Conservation (phyloP, 345 rosid species). For the Bruguiera parviflora region DNA sequence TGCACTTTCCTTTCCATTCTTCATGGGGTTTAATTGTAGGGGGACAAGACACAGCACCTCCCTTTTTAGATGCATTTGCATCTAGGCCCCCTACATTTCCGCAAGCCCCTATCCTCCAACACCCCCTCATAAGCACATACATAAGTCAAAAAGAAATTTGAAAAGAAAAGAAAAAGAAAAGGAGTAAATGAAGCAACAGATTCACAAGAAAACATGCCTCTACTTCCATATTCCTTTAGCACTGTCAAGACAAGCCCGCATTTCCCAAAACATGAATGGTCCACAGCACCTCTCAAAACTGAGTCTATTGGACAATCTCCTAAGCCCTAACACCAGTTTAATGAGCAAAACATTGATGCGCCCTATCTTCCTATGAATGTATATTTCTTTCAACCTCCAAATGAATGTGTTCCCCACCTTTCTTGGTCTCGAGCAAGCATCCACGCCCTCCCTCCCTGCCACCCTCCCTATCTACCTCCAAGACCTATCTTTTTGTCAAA, state of each 20-base stretch:
- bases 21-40: slow-evolving; percentile 31
- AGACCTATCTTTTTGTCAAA: slow-evolving; percentile 24
- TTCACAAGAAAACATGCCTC: slow-evolving; percentile 7
- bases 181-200: not conserved
- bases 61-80: slow-evolving; percentile 36
- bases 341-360: slow-evolving; percentile 41
- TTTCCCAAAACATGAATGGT: slow-evolving; percentile 30
- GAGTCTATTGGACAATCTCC: slow-evolving; percentile 32
- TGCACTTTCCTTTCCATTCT: slow-evolving; percentile 32
- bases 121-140: slow-evolving; percentile 23
- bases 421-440: slow-evolving; percentile 33
- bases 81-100: slow-evolving; percentile 26
- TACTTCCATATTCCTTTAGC: slow-evolving; percentile 23
- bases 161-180: not conserved
- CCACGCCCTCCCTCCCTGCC: slow-evolving; percentile 5
- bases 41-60: slow-evolving; percentile 37
- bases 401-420: slow-evolving; percentile 79
- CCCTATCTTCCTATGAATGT: slow-evolving; percentile 30
- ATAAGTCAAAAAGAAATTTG: slow-evolving; percentile 15
- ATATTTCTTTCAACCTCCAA: slow-evolving; percentile 40
- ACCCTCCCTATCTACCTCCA: slow-evolving; percentile 10
- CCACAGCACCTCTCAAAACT: slow-evolving; percentile 35
- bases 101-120: slow-evolving; percentile 25
- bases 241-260: slow-evolving; percentile 41
- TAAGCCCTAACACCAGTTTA: slow-evolving; percentile 18